Conservation (phyloP, 345 rosid genomes). For the Pistacia vera region DNA sequence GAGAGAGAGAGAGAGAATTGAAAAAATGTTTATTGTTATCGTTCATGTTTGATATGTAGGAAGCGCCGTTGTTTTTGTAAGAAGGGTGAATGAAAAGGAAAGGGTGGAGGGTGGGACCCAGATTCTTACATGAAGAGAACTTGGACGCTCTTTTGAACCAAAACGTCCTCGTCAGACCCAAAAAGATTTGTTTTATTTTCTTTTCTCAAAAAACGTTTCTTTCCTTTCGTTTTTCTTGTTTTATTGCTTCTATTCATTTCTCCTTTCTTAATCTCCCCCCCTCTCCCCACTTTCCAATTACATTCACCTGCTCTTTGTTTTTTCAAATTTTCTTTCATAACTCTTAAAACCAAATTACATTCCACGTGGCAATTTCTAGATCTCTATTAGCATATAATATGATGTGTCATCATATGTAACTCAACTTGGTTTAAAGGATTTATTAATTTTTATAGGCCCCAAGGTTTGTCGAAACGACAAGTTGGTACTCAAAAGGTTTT, state of each 20-base stretch:
- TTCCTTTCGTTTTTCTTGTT: not conserved
- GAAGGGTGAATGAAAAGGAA: slow-evolving; percentile 16
- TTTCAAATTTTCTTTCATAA: not conserved
- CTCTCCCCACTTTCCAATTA: not conserved
- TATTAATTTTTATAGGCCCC: too few relatives aligned
- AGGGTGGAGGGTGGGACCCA: slow-evolving; percentile 36
- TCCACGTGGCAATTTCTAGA: slow-evolving; percentile 13
- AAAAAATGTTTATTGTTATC: not conserved
- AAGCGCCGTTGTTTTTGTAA: slow-evolving; percentile 48
- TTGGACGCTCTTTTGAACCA: slow-evolving; percentile 56
- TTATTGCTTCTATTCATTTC: not conserved
- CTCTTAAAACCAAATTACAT: not conserved
- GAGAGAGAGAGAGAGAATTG: slow-evolving; percentile 11
- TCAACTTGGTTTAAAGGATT: too few relatives aligned
- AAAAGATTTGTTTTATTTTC: slow-evolving; percentile 32
- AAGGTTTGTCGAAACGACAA: too few relatives aligned
- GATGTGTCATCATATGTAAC: too few relatives aligned
- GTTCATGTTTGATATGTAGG: slow-evolving; percentile 5
- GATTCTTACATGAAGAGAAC: slow-evolving; percentile 54
- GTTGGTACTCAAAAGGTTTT: too few relatives aligned
- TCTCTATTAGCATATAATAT: too few relatives aligned
- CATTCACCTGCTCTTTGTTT: not conserved
- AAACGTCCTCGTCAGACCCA: slow-evolving; percentile 46
- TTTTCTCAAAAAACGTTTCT: slow-evolving; percentile 7
- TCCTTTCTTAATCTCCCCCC: too few relatives aligned